Conservation (phyloP, 1,284 basidiomycete genomes). For the Irpex sp. region DNA sequence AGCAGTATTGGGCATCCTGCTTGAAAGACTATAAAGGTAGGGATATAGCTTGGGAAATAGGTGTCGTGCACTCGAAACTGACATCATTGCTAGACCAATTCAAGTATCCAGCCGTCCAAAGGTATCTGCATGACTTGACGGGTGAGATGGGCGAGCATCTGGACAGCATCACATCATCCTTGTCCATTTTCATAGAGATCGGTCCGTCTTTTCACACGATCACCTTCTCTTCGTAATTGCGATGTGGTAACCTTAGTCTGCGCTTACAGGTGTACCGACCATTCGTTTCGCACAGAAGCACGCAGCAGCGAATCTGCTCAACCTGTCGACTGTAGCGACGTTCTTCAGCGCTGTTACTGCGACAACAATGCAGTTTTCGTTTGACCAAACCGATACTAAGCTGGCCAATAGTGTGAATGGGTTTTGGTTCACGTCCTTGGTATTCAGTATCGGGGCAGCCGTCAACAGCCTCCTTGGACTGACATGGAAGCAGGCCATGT, state of each 20-base stretch:
- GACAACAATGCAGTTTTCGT: slow-evolving; percentile 68
- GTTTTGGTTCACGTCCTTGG: slow-evolving; percentile 72
- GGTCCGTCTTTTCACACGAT: slow-evolving; percentile 36
- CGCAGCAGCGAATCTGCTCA: slow-evolving; percentile 62
- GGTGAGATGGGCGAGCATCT: slow-evolving; percentile 69
- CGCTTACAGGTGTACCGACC: slow-evolving; percentile 56
- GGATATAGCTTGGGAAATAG: slow-evolving; percentile 4
- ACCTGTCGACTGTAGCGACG: slow-evolving; percentile 71
- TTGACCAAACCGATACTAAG: slow-evolving; percentile 27
- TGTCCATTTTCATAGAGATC: slow-evolving; percentile 70
- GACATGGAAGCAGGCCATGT: slow-evolving; percentile 78
- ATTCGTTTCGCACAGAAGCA: slow-evolving; percentile 75
- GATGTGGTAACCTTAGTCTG: slow-evolving; percentile 3
- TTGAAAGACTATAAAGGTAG: slow-evolving; percentile 57
- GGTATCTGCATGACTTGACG: slow-evolving; percentile 69
- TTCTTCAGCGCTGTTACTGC: slow-evolving; percentile 78
- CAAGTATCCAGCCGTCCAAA: slow-evolving; percentile 62
- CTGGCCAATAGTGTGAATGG: slow-evolving; percentile 56
- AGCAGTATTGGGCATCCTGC: slow-evolving; percentile 68
- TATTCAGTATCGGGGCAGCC: slow-evolving; percentile 73
- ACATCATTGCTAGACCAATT: slow-evolving; percentile 48
- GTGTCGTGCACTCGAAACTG: background rate
- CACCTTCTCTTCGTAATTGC: background rate
- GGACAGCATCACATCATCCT: slow-evolving; percentile 58
- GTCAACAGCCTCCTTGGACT: slow-evolving; percentile 71